Evolutionary conservation across 495 filamentous ascomycete species (phyloP).

Genomic region (Penicillium angulare): DNA sequence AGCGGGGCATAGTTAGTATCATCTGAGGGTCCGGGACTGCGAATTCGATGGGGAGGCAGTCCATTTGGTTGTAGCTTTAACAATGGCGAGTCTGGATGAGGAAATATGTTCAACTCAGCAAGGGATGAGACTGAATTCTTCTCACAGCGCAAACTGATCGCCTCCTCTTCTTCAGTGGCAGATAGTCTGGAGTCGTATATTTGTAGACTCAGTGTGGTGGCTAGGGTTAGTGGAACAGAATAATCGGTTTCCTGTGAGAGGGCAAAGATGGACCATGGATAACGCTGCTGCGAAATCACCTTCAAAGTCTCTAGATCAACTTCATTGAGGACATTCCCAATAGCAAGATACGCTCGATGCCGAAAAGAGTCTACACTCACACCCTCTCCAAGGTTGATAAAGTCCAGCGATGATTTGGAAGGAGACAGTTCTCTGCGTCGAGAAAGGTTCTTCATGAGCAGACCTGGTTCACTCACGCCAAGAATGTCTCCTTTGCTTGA

Average conservation of each 20-base stretch:
- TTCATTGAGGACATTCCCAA: conserved; percentile 73
- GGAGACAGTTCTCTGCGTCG: conserved; percentile 41
- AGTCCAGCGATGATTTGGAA: conserved; percentile 46
- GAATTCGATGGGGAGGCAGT: conserved; percentile 40
- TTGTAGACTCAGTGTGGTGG: conserved; percentile 78
- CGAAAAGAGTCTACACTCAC: conserved; percentile 72
- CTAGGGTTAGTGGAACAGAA: conserved; percentile 75
- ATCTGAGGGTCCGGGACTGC: conserved; percentile 38
- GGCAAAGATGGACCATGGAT: conserved; percentile 80
- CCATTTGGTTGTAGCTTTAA: conserved; percentile 41
- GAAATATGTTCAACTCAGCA: conserved; percentile 33
- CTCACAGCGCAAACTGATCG: conserved; percentile 43
- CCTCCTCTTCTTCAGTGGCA: conserved; percentile 40
- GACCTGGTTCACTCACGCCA: conserved; percentile 60
- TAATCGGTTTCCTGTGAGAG: conserved; percentile 73
- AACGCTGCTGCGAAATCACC: conserved; percentile 67
- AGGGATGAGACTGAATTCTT: conserved; percentile 25
- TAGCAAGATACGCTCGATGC: conserved; percentile 74
- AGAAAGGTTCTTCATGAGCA: conserved; percentile 53
- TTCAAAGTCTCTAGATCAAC: conserved; percentile 79
- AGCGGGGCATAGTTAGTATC: conserved; percentile 65
- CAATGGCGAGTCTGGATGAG: conserved; percentile 38
- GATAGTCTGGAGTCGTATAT: conserved; percentile 73
- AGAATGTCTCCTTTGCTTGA: conserved; percentile 61
- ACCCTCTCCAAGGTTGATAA: conserved; percentile 77